Evolutionary conservation across 148 eudicot genomes (phyloP).

Genomic region (Fallopia convolvulus): DNA sequence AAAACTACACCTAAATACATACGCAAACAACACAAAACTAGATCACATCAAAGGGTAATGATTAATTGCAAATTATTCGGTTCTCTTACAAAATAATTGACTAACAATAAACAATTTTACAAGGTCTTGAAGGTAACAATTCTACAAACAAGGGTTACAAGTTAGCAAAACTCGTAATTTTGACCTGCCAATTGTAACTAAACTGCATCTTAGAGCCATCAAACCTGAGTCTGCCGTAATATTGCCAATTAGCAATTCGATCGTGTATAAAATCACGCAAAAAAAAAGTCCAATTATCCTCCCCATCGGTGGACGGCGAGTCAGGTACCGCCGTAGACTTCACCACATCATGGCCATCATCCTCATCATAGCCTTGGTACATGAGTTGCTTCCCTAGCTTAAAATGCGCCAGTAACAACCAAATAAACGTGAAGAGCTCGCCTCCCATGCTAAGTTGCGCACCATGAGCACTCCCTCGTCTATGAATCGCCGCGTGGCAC

Average conservation of each 20-base stretch:
- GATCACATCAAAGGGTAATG: too few relatives aligned
- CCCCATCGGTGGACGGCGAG: background rate
- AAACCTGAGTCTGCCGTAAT: background rate
- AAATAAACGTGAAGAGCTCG: conserved; percentile 7
- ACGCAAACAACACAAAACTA: too few relatives aligned
- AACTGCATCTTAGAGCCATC: background rate
- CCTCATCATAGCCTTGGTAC: background rate
- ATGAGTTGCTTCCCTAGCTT: conserved; percentile 4
- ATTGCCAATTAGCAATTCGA: background rate
- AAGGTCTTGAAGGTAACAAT: background rate
- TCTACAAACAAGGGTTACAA: background rate
- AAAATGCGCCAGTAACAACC: conserved; percentile 8
- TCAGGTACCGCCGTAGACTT: background rate
- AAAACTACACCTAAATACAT: too few relatives aligned
- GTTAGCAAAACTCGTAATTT: background rate
- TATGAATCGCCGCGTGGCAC: conserved; percentile 3
- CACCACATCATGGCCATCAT: background rate
- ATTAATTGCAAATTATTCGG: too few relatives aligned
- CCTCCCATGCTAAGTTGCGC: conserved; percentile 9
- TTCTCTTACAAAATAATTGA: too few relatives aligned
- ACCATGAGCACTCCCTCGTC: background rate
- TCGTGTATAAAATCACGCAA: background rate
- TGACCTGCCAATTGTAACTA: background rate
- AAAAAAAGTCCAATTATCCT: conserved; percentile 5
- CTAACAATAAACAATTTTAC: too few relatives aligned